Base-by-base conservation (phyloP, 306 rosid species). In the Corylus heterophylla region DNA sequence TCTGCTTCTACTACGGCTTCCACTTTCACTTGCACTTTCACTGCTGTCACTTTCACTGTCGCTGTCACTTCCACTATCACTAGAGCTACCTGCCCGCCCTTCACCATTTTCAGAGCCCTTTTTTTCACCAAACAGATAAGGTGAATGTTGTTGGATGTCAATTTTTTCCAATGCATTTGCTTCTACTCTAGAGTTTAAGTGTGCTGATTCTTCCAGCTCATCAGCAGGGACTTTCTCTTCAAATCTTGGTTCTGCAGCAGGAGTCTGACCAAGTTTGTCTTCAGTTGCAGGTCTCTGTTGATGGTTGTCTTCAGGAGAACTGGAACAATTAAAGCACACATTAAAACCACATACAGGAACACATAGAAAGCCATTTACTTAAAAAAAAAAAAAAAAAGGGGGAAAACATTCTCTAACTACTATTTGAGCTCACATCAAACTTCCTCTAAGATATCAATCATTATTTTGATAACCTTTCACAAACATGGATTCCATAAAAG, bases 21-120 rank as follows among this genome's bases (percentile, higher is more conserved):
- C 93, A 84, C 97, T 95, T 77, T 89, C 98, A 81, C 95, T 92
- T 80, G 86, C 97, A 78, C 90, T 91, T 59, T 88, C 97, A 17
- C 96, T 91, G 87, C 97, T 95, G 86, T 91, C 91, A 83, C 97
- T 91, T n/a, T 84, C 97, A 76, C 95, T 92, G 42, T 90, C 97
- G 73, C 94, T 92, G 88, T 87, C 97, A 77, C 97, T 94, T 69
- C 90, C 97, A 76, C 93, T 92, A 29, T 85, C 94, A 79, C 97
- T 91, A 48, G 98, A 90, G 87, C 93, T 93, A 61, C 86, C 98
- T 22, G 83, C 93, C 71, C 74, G 89, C 68, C 87, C 92, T 83
- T 89, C 98, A 87, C 82, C 88, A 71, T 85, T 42, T 63, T 90
- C 97, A 74, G 98, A 86, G 75, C 85, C 83, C 78, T 83, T 91